Evolutionary conservation across 768 basidiomycete species (phyloP), one percentile per base, ranked within the genome.

Genomic region (Calocybe gangraenosa): DNA sequence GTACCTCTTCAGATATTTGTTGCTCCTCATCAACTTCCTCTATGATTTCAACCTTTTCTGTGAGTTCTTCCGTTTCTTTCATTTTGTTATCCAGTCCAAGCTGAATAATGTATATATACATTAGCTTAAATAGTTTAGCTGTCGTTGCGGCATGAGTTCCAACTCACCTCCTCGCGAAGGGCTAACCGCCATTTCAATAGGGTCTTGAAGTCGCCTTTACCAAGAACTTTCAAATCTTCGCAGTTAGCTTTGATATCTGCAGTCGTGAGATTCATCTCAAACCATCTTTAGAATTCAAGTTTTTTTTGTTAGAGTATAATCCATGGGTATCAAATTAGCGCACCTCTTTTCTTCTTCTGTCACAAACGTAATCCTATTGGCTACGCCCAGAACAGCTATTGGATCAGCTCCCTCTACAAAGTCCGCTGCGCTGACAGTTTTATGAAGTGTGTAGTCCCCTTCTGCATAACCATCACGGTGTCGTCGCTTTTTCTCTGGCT

Each of bases 121-220:
- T 20, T 32, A 2, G 31, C 13, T 31, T 15, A 43, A n/a, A 9
- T n/a, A 30, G 5, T 11, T 18, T 15, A 22, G 20, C 7, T 7
- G 25, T n/a, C 35, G 11, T 11, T 28, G 11, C 25, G 11, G 25
- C 21, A n/a, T 17, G 6, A 17, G 10, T 20, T 38, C 2, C 36
- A 19, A 58, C 71, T n/a, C 44, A 90, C 91, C 75, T 97, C 92
- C 66, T 97, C 84, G 21, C 96, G 84, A 23, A 98, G 70, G 4
- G 82, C 79, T 34, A 81, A 65, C 40, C 96, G 78, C 95, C 95
- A 99, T 68, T 86, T 97, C 47, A 98, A 71, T 44, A 99, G 68
- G 7, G 76, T 59, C 64, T 97, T 98, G 73, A 99, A 99, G 60
- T 99, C 96, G 21, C 94, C 88, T 68, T 97, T 99, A 25, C 96